These are phyloP conservation scores for Aechmea fasciata DNA, from an alignment of 176 grass and related monocot species.

Conservation along the genomic window DNA sequence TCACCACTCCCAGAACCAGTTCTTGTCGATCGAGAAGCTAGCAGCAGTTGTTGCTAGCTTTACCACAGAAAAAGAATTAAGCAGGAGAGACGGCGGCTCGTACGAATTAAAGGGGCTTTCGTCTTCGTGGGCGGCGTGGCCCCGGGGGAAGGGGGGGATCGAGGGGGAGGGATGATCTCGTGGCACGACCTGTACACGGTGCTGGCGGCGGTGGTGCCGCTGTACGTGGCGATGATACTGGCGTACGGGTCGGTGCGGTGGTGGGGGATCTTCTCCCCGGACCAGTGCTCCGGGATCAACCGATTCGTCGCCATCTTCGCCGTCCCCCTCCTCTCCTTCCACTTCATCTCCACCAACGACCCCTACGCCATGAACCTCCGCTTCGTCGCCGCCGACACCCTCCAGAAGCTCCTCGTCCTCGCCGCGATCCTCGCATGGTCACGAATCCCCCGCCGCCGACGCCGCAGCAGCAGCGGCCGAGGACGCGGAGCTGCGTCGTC, in stretches of 20 bases:
- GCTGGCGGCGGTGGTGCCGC: slow-evolving; percentile 60
- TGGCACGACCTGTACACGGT: slow-evolving; percentile 63
- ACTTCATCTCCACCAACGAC: slow-evolving; percentile 80
- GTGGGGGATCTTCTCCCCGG: slow-evolving; percentile 62
- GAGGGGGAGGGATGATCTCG: slow-evolving; percentile 32
- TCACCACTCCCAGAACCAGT: too few species aligned
- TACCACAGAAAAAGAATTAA: too few species aligned
- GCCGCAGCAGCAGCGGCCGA: too few species aligned
- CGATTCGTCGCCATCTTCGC: slow-evolving; percentile 82
- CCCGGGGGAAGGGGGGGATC: too few species aligned
- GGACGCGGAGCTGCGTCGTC: slow-evolving; percentile 19
- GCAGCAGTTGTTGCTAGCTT: too few species aligned
- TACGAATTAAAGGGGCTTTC: too few species aligned
- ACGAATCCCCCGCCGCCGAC: slow-evolving; percentile 14
- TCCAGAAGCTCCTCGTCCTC: slow-evolving; percentile 72
- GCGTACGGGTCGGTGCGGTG: slow-evolving; percentile 59
- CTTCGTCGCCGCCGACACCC: slow-evolving; percentile 71
- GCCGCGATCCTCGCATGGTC: slow-evolving; percentile 38
- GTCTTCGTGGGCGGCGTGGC: too few species aligned
- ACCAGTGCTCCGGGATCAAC: slow-evolving; percentile 91
- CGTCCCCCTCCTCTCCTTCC: slow-evolving; percentile 82
- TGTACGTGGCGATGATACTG: slow-evolving; percentile 84
- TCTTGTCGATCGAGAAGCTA: too few species aligned
- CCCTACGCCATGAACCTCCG: slow-evolving; percentile 77
- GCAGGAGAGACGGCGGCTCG: not conserved